phyloP scores from a whole-genome alignment of 306 rosid species.

The Vachellia collinsii region DNA sequence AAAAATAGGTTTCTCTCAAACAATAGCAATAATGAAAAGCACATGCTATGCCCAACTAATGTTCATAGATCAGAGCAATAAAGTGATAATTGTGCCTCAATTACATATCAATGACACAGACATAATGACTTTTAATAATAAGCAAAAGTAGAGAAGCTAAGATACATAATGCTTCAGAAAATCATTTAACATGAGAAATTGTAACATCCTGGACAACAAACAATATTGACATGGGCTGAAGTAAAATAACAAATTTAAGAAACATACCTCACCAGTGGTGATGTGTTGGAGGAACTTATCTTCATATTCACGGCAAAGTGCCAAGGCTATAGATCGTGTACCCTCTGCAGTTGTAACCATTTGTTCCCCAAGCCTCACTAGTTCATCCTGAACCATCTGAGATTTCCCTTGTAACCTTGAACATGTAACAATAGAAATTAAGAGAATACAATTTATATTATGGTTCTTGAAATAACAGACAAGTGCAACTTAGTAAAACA shows the following conservation, averaged over 20 bases:
- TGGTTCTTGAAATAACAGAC: not conserved
- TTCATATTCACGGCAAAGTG: conserved; percentile 98
- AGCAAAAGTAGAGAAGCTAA: conserved; percentile 4
- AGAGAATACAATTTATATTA: not conserved
- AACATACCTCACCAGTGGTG: conserved; percentile 87
- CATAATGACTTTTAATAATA: not conserved
- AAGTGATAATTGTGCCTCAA: not conserved
- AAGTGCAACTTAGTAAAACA: not conserved
- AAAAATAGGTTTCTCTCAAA: not conserved
- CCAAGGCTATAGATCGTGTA: conserved; percentile 92
- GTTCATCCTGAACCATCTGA: conserved; percentile 91
- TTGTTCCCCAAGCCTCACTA: conserved; percentile 90
- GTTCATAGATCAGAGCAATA: not conserved
- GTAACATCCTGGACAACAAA: conserved; percentile 9
- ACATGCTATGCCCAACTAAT: conserved; percentile 12
- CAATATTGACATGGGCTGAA: conserved; percentile 25
- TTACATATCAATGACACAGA: not conserved
- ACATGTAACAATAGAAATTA: conserved; percentile 23
- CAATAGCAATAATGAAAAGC: not conserved
- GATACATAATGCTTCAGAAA: not conserved
- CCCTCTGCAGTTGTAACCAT: conserved; percentile 94
- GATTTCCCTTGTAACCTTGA: conserved; percentile 96
- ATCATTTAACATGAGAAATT: not conserved
- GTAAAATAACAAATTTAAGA: conserved; percentile 26
- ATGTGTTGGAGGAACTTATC: conserved; percentile 94